Base-by-base conservation (phyloP, 148 eudicot genomes). In the Drosera capensis region DNA sequence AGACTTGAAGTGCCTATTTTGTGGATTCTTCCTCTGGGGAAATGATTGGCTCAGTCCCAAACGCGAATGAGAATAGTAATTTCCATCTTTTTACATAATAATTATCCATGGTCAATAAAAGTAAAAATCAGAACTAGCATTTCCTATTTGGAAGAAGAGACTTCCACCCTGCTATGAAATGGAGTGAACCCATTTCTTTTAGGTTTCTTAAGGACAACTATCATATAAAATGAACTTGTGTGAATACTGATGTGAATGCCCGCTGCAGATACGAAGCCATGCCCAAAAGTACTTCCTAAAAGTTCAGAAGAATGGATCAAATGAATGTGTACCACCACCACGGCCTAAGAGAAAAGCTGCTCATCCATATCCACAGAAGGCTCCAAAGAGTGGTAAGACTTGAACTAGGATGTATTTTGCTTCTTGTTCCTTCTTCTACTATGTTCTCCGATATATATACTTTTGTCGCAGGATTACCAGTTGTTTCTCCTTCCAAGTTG, bases 361-460 rank as follows among this genome's bases (percentile, higher is more conserved):
- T 34, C 75, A 77, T 58, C 83, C 83, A 23, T 77, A 77, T 51
- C 83, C 83, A 7, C 83, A 72, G 21, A 77, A 77, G 55, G 79
- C 83, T n/a, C 52, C 71, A 31, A 72, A 70, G 55, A 66, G 18
- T 38, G 75, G 83, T 77, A 14, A 46, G 61, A 19, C 28, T 47
- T 48, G 9, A 19, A 18, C 45, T 42, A 9, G 20, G 17, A 2
- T 49, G 13, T 31, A 19, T 14, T 25, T 24, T 30, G 39, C 30
- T 15, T 28, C 51, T 50, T 16, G 6, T 23, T 19, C 20, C 18
- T 24, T 15, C 26, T 3, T 13, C 14, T 15, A 8, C 15, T 7
- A 17, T 18, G 11, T 50, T 37, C 20, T 67, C 49, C n/a, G n/a
- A 56, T 25, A 31, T 24, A 18, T 25, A 11, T 3, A 11, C 57